Percentiles rank a stretch among this genome's conserved stretches.
These are phyloP conservation scores for Apiosordaria backusii DNA, from an alignment of 495 filamentous ascomycete genomes.

Conservation along the genomic window DNA sequence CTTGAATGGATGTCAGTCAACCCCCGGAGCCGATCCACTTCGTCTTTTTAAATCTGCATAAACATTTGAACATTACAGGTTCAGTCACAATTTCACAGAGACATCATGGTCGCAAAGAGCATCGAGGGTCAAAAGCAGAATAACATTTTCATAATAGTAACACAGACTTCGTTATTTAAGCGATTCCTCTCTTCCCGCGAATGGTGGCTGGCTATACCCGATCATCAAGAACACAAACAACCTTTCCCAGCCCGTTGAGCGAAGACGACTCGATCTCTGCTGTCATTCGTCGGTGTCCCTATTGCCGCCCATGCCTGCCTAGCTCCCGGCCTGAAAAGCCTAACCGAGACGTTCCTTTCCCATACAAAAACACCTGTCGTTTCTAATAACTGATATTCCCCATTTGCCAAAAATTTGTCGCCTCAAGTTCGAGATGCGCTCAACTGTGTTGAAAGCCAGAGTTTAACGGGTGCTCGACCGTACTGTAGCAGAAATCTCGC, in stretches of 20 bases:
- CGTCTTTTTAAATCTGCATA: no score
- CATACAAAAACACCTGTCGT: constrained; percentile 4
- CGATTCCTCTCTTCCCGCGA: not conserved
- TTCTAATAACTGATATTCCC: constrained; percentile 4
- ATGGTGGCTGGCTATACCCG: not conserved
- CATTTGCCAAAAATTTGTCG: constrained; percentile 8
- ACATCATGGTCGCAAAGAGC: not conserved
- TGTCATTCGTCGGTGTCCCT: not conserved
- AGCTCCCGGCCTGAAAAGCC: constrained; percentile 3
- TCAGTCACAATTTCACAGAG: not conserved
- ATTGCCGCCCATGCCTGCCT: constrained; percentile 2
- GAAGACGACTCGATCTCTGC: not conserved
- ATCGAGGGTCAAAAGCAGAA: not conserved
- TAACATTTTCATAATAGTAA: not conserved
- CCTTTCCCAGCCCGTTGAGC: constrained; percentile 1
- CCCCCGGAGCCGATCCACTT: no score
- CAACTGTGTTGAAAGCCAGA: constrained; percentile 18
- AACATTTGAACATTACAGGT: no score
- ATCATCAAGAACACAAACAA: constrained; percentile 6
- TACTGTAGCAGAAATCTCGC: not conserved
- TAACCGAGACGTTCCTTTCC: constrained; percentile 12
- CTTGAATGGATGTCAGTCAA: not conserved
- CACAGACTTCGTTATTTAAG: constrained; percentile 3
- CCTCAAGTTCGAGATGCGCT: constrained; percentile 11
- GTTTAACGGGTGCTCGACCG: constrained; percentile 25